These are phyloP conservation scores for Rhizopogon rudus DNA, from an alignment of 768 basidiomycete species.

Conservation along the genomic window DNA sequence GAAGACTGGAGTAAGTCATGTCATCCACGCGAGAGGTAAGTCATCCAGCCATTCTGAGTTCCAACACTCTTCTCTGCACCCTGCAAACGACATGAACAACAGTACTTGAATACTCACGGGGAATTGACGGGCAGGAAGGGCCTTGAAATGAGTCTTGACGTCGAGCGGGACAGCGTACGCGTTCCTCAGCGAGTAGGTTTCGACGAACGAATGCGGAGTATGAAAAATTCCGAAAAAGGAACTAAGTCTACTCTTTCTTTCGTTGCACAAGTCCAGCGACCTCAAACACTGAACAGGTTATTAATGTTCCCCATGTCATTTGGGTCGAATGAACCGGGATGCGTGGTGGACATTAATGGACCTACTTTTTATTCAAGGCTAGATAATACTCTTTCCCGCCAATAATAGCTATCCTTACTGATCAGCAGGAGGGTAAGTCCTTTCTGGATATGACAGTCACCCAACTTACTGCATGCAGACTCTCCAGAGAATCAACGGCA, in stretches of 20 bases:
- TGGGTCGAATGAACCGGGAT: too few relatives aligned
- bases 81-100: not conserved
- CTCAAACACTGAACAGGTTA: too few relatives aligned
- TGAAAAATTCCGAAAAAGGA: constrained; percentile 7
- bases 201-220: constrained; percentile 17
- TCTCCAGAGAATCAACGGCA: too few relatives aligned
- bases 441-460: too few relatives aligned
- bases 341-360: too few relatives aligned
- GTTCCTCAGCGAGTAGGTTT: constrained; percentile 4
- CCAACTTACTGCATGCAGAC: too few relatives aligned
- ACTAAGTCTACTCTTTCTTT: not conserved
- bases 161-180: constrained; percentile 29
- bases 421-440: too few relatives aligned
- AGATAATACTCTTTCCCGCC: too few relatives aligned
- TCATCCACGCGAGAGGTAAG: constrained; percentile 22
- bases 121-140: constrained; percentile 14
- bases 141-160: constrained; percentile 32
- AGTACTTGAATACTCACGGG: constrained; percentile 15
- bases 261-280: too few relatives aligned
- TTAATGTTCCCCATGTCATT: too few relatives aligned
- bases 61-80: constrained; percentile 3
- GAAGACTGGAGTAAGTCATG: constrained; percentile 13
- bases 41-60: constrained; percentile 30
- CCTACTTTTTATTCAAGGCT: too few relatives aligned
- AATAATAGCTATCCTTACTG: too few relatives aligned